phyloP scores from a whole-genome alignment of 140 eudicot genomes.

The Stevia rebaudiana region DNA sequence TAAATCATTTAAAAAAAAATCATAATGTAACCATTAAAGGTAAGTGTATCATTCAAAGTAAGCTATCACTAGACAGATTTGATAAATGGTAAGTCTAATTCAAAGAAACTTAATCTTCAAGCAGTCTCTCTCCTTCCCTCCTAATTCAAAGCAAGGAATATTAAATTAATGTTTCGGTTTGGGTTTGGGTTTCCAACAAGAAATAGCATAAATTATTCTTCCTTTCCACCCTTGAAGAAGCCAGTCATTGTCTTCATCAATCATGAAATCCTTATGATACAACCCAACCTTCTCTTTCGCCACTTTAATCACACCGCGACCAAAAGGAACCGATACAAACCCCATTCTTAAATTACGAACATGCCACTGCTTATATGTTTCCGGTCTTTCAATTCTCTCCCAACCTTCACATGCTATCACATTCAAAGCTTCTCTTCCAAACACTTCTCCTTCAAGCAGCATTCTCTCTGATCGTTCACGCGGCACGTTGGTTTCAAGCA shows the following conservation, averaged over 20 bases:
- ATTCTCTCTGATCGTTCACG: slow-evolving; percentile 54
- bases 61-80: too few species aligned
- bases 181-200: slow-evolving; percentile 44
- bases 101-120: too few species aligned
- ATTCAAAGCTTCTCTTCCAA: slow-evolving; percentile 67
- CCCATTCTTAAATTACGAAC: slow-evolving; percentile 59
- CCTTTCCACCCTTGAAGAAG: slow-evolving; percentile 89
- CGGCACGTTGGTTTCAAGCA: slow-evolving; percentile 59
- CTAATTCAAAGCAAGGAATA: too few species aligned
- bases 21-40: too few species aligned
- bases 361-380: slow-evolving; percentile 89
- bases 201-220: slow-evolving; percentile 52
- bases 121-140: too few species aligned
- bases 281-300: slow-evolving; percentile 38
- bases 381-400: slow-evolving; percentile 81
- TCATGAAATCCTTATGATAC: slow-evolving; percentile 71
- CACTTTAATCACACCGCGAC: slow-evolving; percentile 29
- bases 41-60: too few species aligned
- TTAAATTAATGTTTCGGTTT: too few species aligned
- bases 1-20: too few species aligned
- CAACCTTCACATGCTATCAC: slow-evolving; percentile 84
- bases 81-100: too few species aligned
- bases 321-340: slow-evolving; percentile 51
- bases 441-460: slow-evolving; percentile 63
- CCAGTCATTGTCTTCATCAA: slow-evolving; percentile 76